Evolutionary conservation across 805 yeast genomes (phyloP), one percentile per base, ranked within the genome.

Genomic region (Citeromyces matritensis): DNA sequence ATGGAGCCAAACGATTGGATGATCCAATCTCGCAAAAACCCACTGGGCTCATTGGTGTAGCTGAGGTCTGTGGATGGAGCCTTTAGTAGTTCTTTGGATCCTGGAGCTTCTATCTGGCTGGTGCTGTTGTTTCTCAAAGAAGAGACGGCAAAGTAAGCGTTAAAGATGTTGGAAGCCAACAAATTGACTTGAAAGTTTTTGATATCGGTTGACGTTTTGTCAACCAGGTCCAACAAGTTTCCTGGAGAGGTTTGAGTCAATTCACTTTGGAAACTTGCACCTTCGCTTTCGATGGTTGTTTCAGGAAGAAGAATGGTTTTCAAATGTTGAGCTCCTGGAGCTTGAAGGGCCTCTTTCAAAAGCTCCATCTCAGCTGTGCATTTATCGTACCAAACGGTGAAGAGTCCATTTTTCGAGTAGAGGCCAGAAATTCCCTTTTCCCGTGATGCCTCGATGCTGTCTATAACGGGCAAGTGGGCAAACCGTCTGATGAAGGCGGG

Each of bases 1-100:
- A 83, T 38, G 0, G 86, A 73, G 5, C 94, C 95, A 53, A 85
- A 85, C 2, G 77, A 68, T 27, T 61, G 56, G 13, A 55, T 53
- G 17, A 82, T 60, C 56, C 79, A 69, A 15, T 56, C 49, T 14
- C 49, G 47, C 30, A 73, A 52, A 10, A 23, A 37, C 5, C 31
- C 58, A 11, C 38, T 36, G 27, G 59, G 57, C 4, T 42, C 46
- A 17, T 51, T 48, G 6, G 52, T 35, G 28, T 51, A 51, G 24
- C 36, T 37, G 6, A 43, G 33, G 5, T 45, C 36, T 21, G 49
- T 30, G 4, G 48, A 41, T 3, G 79, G 78, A 6, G 68, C 60
- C 31, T 57, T 47, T 23, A 73, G 48, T 10, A 70, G 47, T 15
- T 61, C 61, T 9, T 35, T 26, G 4, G 46, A 36, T 21, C 33